A percentile compares a stretch with the other conserved stretches of the same genome.
Evolutionary conservation across 176 grass and related monocot genomes (phyloP).

Genomic region (Bolboschoenus planiculmis): DNA sequence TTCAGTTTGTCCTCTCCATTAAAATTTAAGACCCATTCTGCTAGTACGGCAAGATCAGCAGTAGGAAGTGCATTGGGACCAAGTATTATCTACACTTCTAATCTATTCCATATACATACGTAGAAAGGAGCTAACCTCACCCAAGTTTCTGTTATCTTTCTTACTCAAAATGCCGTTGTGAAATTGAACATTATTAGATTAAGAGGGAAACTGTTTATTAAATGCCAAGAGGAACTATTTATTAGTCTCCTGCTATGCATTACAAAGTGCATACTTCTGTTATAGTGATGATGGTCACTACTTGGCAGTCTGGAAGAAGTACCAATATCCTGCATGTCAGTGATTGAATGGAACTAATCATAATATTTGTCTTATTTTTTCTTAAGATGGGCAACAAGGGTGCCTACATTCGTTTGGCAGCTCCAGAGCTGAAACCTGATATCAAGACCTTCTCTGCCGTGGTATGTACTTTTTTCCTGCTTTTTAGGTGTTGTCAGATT

Average conservation of each 20-base stretch:
- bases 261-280: neutral
- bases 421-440: slow-evolving; percentile 65
- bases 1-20: neutral
- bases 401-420: slow-evolving; percentile 68
- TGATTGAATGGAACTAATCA: neutral
- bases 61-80: neutral
- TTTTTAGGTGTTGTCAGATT: neutral
- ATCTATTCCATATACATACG: neutral
- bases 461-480: slow-evolving; percentile 19
- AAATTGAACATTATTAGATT: neutral
- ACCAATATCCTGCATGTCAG: neutral
- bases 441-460: slow-evolving; percentile 55
- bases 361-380: neutral
- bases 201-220: neutral
- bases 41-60: neutral
- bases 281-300: neutral
- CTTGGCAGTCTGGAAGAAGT: neutral
- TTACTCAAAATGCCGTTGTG: neutral
- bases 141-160: neutral
- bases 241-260: neutral
- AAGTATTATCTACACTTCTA: neutral
- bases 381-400: slow-evolving; percentile 92
- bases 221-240: neutral
- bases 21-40: neutral
- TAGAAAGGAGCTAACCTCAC: neutral